Evolutionary conservation across 108 stramenopile genomes (phyloP).

Genomic region (Cyclotella baltica): DNA sequence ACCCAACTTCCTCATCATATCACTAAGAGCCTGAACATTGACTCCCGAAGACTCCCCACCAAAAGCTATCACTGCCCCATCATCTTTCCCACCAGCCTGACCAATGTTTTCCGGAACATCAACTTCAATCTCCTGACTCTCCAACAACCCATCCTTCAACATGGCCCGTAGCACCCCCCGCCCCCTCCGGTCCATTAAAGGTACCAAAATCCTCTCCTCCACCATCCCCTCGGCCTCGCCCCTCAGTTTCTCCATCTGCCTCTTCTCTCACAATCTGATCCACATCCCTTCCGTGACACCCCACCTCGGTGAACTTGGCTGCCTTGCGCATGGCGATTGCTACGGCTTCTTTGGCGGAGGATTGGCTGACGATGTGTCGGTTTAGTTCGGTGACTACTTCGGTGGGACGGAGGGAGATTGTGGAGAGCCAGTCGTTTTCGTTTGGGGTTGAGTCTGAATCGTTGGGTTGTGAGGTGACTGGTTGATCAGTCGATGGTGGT

Average conservation of each 20-base stretch:
- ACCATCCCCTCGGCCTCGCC: slow-evolving; percentile 79
- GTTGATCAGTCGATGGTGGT: neutral
- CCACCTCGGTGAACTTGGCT: slow-evolving; percentile 99
- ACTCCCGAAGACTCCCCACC: too few relatives aligned
- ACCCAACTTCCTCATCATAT: too few relatives aligned
- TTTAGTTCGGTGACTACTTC: slow-evolving; percentile 89
- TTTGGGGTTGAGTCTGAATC: neutral
- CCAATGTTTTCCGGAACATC: slow-evolving; percentile 78
- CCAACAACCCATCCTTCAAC: slow-evolving; percentile 92
- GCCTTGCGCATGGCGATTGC: slow-evolving; percentile 99
- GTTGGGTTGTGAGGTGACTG: neutral
- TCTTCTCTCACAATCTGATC: slow-evolving; percentile 98
- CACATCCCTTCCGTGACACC: slow-evolving; percentile 98
- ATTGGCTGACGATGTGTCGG: slow-evolving; percentile 95
- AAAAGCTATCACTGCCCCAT: too few relatives aligned
- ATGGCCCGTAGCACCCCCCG: slow-evolving; percentile 85
- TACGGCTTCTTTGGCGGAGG: too few relatives aligned
- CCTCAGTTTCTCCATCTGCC: slow-evolving; percentile 78
- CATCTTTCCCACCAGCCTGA: slow-evolving; percentile 31
- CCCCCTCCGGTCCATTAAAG: slow-evolving; percentile 80
- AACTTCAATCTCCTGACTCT: slow-evolving; percentile 91
- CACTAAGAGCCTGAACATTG: too few relatives aligned
- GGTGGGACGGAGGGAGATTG: slow-evolving; percentile 67
- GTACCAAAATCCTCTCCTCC: slow-evolving; percentile 91
- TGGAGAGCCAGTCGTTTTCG: slow-evolving; percentile 21